phyloP scores from a whole-genome alignment of 73 alveolate genomes.

The Symbiodinium natans region DNA sequence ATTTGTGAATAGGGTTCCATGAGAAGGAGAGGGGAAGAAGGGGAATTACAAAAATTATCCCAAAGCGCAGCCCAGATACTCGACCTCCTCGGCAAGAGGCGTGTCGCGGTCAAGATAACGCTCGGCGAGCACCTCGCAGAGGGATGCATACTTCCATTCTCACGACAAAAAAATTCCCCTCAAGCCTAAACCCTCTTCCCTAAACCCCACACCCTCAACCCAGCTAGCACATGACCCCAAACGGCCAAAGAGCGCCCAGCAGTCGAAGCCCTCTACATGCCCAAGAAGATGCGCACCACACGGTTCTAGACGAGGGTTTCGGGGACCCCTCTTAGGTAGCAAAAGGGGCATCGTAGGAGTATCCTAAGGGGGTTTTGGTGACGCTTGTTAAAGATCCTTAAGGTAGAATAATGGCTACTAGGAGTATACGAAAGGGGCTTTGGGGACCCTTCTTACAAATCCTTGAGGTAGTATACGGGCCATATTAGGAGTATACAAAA shows the following conservation, averaged over 20 bases:
- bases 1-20: too few relatives aligned
- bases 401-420: not conserved
- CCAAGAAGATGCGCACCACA: not conserved
- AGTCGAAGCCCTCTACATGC: not conserved
- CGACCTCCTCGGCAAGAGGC: not conserved
- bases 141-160: not conserved
- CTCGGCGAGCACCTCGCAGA: not conserved
- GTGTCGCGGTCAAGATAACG: not conserved
- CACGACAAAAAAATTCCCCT: not conserved
- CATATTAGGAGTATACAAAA: too few relatives aligned
- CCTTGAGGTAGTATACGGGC: too few relatives aligned
- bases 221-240: not conserved
- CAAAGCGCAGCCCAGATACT: too few relatives aligned
- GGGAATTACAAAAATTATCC: too few relatives aligned
- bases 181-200: not conserved
- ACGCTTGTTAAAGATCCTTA: too few relatives aligned
- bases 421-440: too few relatives aligned
- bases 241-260: not conserved
- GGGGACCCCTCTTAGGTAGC: not conserved
- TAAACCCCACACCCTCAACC: not conserved
- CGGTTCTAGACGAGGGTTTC: not conserved
- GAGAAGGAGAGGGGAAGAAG: too few relatives aligned
- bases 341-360: not conserved
- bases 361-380: not conserved
- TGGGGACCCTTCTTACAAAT: too few relatives aligned